Base-by-base conservation (phyloP, 1,139 yeast genomes). In the Sugiyamaella grinbergsii region DNA sequence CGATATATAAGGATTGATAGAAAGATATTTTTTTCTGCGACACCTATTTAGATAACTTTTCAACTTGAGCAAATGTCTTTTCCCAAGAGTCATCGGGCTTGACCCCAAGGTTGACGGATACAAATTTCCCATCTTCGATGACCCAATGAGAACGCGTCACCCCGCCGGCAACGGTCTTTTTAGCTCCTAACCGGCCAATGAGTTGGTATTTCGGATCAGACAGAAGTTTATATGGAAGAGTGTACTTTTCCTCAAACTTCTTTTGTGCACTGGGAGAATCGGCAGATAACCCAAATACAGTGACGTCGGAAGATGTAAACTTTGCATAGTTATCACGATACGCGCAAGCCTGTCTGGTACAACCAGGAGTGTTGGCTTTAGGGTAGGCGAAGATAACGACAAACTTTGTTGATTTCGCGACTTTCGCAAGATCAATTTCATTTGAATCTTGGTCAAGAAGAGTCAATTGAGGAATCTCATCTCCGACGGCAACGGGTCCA, bases 311-410 rank as follows among this genome's bases (percentile, higher is more conserved):
- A 20, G 73, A 68, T 40, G 73, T 69, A 60, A 88, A 78, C 42
- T 78, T 77, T 10, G 77, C 74, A 64, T 72, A 82, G 60, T 80
- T 80, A 59, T 80, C 83, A 62, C 93, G 82, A 68, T 86, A 93
- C 0, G 96, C 97, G 68, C 87, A 79, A 1, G 90, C 97, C 71
- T 93, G 98, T 62, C 90, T 79, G 18, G 75, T 90, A 69, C 98
- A 91, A 1, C 98, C 98, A 1, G 97, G 96, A 0, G 98, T 93
- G 31, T 85, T 82, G 0, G 98, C 98, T 64, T 79, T 85, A 49
- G 98, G 98, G 65, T 90, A 93, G 13, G 96, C 80, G 28, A 60
- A 55, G 77, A 60, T 84, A 3, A 68, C 72, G 16, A 68, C 57
- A 5, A 60, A 47, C 11, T 62, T 57, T 33, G 52, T 45, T 10